phyloP scores from a whole-genome alignment of 352 stramenopile species.

The Phytopythium sindhum region DNA sequence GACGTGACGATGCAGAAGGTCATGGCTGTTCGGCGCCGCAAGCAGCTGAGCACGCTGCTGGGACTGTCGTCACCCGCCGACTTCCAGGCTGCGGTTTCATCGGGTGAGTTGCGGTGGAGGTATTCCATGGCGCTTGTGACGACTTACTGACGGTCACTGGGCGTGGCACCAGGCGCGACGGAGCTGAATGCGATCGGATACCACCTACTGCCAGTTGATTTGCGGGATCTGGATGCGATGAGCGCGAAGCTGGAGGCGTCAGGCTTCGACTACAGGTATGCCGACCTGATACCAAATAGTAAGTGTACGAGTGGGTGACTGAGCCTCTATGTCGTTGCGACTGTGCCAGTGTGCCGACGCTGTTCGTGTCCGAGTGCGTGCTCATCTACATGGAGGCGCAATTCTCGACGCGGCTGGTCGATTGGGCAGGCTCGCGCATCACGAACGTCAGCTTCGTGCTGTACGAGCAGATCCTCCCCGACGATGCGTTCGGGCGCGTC shows the following conservation, averaged over 20 bases:
- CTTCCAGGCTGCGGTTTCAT: conserved; percentile 52
- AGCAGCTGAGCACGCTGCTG: conserved; percentile 46
- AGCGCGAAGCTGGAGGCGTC: conserved; percentile 55
- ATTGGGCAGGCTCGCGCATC: conserved; percentile 69
- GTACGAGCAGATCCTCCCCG: conserved; percentile 90
- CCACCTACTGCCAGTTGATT: conserved; percentile 73
- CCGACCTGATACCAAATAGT: not conserved
- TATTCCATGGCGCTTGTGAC: not conserved
- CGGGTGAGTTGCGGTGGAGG: conserved; percentile 17
- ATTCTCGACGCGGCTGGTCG: conserved; percentile 68
- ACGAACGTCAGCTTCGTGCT: conserved; percentile 72
- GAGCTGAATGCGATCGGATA: conserved; percentile 74
- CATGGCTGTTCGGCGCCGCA: conserved; percentile 65
- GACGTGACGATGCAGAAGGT: conserved; percentile 82
- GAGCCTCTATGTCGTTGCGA: not conserved
- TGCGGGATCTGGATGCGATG: conserved; percentile 56
- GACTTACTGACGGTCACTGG: not conserved
- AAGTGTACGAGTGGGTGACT: not conserved
- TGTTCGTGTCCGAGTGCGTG: conserved; percentile 91
- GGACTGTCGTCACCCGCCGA: conserved; percentile 31
- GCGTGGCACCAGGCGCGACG: conserved; percentile 26
- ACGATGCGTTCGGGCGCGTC: conserved; percentile 87
- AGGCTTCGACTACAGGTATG: conserved; percentile 46
- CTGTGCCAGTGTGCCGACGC: conserved; percentile 32
- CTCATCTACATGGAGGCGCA: conserved; percentile 91